Percentiles rank a stretch among this genome's conserved stretches.
Evolutionary conservation across 805 yeast genomes (phyloP).

Genomic region (Candida stauntonica): DNA sequence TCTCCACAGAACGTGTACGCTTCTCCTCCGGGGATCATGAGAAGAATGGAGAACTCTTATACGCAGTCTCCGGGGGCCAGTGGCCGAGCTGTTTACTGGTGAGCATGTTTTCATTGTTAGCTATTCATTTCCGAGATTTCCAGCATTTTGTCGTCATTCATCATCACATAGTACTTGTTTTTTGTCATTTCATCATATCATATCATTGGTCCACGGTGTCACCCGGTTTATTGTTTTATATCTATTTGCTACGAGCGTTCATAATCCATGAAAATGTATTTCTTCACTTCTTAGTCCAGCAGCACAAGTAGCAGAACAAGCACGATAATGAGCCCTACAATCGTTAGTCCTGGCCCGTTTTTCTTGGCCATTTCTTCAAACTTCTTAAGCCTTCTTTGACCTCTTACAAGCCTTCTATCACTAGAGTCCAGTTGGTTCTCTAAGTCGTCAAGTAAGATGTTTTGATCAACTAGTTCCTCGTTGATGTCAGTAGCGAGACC

Average conservation of each 20-base stretch:
- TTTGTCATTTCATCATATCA: neutral
- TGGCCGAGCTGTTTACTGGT: conserved; percentile 1
- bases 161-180: neutral
- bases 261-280: neutral
- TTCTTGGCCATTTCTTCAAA: conserved; percentile 40
- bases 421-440: conserved; percentile 42
- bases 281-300: conserved; percentile 15
- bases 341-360: conserved; percentile 47
- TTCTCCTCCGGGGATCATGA: conserved; percentile 19
- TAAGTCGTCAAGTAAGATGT: conserved; percentile 44
- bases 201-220: neutral
- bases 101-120: neutral
- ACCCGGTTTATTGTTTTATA: neutral
- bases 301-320: conserved; percentile 40
- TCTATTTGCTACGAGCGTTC: too few species aligned
- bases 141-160: neutral
- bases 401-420: conserved; percentile 38
- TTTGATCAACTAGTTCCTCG: conserved; percentile 44
- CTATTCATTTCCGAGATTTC: neutral
- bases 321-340: conserved; percentile 39
- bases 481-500: conserved; percentile 43
- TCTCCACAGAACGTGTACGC: conserved; percentile 14
- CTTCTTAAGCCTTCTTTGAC: conserved; percentile 35
- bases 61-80: conserved; percentile 1
- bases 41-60: conserved; percentile 16